Percentiles rank a stretch among this genome's conserved stretches.
phyloP scores from a whole-genome alignment of 441 rosid genomes.

The Isatis lusitanica region DNA sequence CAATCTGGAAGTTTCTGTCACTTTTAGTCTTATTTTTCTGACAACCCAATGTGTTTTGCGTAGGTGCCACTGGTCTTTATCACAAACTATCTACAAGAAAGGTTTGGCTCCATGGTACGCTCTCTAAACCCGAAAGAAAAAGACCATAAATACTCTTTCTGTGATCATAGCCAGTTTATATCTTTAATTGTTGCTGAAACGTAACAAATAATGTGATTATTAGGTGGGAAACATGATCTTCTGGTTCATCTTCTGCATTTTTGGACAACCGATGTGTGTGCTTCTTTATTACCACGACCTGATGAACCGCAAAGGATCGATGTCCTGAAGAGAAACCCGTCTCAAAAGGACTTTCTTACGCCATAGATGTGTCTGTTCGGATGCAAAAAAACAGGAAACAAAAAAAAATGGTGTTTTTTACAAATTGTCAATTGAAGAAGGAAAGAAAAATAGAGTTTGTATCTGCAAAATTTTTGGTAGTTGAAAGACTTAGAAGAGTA shows the following conservation, averaged over 20 bases:
- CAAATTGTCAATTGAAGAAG: conserved; percentile 9
- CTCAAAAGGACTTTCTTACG: neutral
- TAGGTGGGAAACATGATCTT: conserved; percentile 98
- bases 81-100: conserved; percentile 43
- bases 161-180: neutral
- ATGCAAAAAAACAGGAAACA: neutral
- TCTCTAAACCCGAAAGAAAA: conserved; percentile 2
- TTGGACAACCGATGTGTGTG: conserved; percentile 95
- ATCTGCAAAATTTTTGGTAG: conserved; percentile 29
- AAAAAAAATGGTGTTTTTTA: neutral
- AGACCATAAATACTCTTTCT: neutral
- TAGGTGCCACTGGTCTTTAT: conserved; percentile 38
- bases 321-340: neutral
- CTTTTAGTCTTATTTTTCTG: conserved; percentile 3
- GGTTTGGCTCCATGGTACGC: conserved; percentile 74
- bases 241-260: conserved; percentile 92
- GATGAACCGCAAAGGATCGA: conserved; percentile 74
- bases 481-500: conserved; percentile 1
- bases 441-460: conserved; percentile 21
- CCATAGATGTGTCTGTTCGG: neutral
- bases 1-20: neutral
- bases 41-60: conserved; percentile 6
- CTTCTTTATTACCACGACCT: conserved; percentile 93
- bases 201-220: neutral
- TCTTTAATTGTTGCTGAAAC: neutral